Percentiles rank a stretch among this genome's conserved stretches.
Conservation (phyloP, 1,139 yeast species). For the Blastobotrys serpentis region DNA sequence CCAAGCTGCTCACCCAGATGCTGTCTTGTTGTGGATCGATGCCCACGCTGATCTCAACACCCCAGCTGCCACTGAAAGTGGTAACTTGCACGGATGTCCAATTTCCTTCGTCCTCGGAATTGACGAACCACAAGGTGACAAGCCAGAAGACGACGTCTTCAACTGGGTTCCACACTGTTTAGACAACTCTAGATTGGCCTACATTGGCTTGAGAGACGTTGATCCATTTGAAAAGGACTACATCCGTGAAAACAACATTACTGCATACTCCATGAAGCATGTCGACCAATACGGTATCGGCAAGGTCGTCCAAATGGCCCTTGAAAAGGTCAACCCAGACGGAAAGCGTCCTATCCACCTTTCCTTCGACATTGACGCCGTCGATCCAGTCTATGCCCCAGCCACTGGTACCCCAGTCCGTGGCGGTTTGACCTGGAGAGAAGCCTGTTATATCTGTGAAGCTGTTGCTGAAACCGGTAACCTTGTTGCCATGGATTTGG, state of each 20-base stretch:
- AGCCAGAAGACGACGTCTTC: conserved; percentile 43
- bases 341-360: conserved; percentile 78
- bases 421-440: conserved; percentile 93
- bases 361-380: conserved; percentile 94
- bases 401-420: conserved; percentile 98
- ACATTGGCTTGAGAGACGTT: conserved; percentile 92
- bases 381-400: conserved; percentile 91
- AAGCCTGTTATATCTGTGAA: conserved; percentile 89
- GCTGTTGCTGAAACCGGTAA: conserved; percentile 87
- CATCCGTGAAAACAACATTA: conserved; percentile 65
- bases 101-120: conserved; percentile 82
- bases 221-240: conserved; percentile 81
- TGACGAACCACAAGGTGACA: conserved; percentile 32
- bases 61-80: conserved; percentile 80
- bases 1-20: conserved; percentile 74
- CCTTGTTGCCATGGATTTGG: conserved; percentile 83
- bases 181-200: conserved; percentile 71
- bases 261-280: conserved; percentile 95
- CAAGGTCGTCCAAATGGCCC: conserved; percentile 88
- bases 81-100: conserved; percentile 97
- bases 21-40: conserved; percentile 93
- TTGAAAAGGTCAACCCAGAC: conserved; percentile 72
- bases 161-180: conserved; percentile 77
- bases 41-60: conserved; percentile 98
- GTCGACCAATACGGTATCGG: conserved; percentile 93